Conservation (phyloP, 768 basidiomycete species). For the Austroboletus eburneus region DNA sequence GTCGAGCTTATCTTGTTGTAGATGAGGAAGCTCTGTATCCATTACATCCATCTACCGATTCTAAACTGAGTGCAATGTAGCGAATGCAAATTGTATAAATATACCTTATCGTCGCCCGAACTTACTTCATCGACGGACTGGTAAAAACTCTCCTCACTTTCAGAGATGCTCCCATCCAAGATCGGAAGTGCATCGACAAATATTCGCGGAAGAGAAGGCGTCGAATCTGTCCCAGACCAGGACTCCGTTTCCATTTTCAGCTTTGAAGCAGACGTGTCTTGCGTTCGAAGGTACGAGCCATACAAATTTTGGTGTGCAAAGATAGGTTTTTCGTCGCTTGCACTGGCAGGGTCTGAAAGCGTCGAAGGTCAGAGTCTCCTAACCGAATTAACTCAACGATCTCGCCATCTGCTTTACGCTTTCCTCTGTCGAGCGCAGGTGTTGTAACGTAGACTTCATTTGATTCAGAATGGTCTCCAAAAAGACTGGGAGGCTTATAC, state of each 20-base stretch:
- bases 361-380: no score
- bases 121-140: constrained; percentile 10
- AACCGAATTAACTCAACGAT: no score
- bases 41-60: no score
- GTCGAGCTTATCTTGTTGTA: constrained; percentile 15
- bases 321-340: no score
- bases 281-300: no score
- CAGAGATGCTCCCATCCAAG: not conserved
- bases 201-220: constrained; percentile 3
- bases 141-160: constrained; percentile 13
- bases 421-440: not conserved
- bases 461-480: no score
- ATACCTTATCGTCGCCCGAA: constrained; percentile 8
- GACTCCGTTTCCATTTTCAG: constrained; percentile 1
- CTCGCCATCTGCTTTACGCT: no score
- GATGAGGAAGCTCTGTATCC: not conserved
- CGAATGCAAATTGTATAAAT: no score
- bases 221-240: constrained; percentile 1
- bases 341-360: no score
- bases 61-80: not conserved
- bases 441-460: constrained; percentile 6
- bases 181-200: not conserved
- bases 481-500: not conserved
- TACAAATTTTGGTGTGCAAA: no score
- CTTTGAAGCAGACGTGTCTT: no score